Evolutionary conservation across 345 rosid genomes (phyloP).

Genomic region (Lepidium aucheri): DNA sequence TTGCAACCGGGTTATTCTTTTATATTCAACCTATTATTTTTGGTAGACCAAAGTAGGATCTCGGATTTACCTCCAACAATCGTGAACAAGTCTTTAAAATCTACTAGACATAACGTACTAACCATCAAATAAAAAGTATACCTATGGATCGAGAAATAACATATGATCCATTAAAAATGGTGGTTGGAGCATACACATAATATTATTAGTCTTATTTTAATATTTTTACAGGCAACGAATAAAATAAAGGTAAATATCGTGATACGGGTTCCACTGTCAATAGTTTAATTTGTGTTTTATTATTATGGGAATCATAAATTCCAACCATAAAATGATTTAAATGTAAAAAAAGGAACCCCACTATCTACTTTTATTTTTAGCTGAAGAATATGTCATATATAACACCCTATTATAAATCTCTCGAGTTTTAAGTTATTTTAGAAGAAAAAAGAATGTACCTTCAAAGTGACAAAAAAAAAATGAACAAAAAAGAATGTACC

Average conservation of each 20-base stretch:
- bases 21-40: no score
- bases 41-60: no score
- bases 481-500: background rate
- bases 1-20: no score
- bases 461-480: no score
- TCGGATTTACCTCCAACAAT: no score
- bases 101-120: no score
- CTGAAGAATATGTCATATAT: constrained; percentile 5
- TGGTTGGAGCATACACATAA: no score
- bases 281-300: background rate
- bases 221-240: background rate
- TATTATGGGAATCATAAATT: constrained; percentile 2
- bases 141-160: no score
- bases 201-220: background rate
- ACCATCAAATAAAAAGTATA: no score
- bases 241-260: constrained; percentile 8
- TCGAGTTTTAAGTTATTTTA: background rate
- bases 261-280: constrained; percentile 21
- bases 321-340: constrained; percentile 8
- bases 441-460: background rate
- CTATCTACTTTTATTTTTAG: constrained; percentile 1
- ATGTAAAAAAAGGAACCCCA: constrained; percentile 13
- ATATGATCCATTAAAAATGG: no score
- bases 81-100: no score
- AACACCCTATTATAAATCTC: background rate